Evolutionary conservation across 1,284 basidiomycete species (phyloP), one percentile per base, ranked within the genome.

Genomic region (Ustilago nuda): DNA sequence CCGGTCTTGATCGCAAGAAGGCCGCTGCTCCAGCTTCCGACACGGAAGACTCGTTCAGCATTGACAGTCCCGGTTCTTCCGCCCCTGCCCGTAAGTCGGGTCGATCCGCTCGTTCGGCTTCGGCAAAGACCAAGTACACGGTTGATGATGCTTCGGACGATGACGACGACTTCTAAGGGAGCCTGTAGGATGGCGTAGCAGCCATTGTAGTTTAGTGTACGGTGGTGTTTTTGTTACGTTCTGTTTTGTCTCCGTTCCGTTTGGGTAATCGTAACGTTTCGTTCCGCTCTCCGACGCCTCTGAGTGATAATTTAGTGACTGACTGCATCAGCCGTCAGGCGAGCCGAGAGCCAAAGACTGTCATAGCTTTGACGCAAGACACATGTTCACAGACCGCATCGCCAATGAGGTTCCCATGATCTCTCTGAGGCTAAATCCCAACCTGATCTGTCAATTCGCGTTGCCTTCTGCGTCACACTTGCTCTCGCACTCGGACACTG

Each of bases 61-160:
- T 72, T 19, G 74, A 76, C 61, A 69, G 66, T 37, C 70, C 70
- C 17, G 70, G 56, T 12, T 15, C 63, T 9, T 51, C 70, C 8
- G 56, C 52, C 12, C 69, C 66, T n/a, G 45, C 66, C 2, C 63
- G 63, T 13, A 46, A 53, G 4, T 57, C 74, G 48, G 63, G 37
- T 6, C 63, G 75, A 23, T 57, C 70, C 9, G 65, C 61, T 13
- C 69, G 74, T 12, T 43, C 51, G 27, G 62, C 63, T 3, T 63
- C 71, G 7, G 61, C 56, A 39, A 77, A 77, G 61, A 66, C n/a
- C 54, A 64, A 60, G 48, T 77, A 77, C 61, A 71, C 61, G 61
- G 17, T 77, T 19, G 65, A 66, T 36, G 62, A 59, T 39, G 64
- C 58, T 19, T 76, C 74, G 36, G 71, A 72, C 3, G 68, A 72